Evolutionary conservation across 768 basidiomycete genomes (phyloP).

Genomic region (Serendipita sp.): DNA sequence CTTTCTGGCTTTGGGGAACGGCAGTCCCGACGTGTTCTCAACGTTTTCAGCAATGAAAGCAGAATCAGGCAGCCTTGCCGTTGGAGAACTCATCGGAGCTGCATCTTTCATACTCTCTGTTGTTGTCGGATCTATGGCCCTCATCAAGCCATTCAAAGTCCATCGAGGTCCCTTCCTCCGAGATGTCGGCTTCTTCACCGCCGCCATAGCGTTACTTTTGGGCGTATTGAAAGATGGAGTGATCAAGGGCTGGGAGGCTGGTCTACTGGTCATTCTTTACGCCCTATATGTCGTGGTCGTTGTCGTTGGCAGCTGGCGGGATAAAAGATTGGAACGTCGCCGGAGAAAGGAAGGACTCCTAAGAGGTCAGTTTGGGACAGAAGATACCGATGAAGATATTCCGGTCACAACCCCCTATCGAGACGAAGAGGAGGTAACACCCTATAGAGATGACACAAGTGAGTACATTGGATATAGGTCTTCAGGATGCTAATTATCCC

Average conservation of each 20-base stretch:
- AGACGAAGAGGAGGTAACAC: slow-evolving; percentile 38
- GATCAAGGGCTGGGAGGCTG: slow-evolving; percentile 60
- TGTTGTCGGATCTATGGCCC: slow-evolving; percentile 94
- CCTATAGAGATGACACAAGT: not conserved
- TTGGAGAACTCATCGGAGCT: slow-evolving; percentile 90
- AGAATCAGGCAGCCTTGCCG: slow-evolving; percentile 72
- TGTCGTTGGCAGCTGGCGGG: slow-evolving; percentile 63
- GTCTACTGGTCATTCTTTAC: slow-evolving; percentile 55
- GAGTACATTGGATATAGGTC: not conserved
- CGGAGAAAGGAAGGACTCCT: slow-evolving; percentile 34
- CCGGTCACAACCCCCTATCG: slow-evolving; percentile 35
- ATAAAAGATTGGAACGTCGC: slow-evolving; percentile 34
- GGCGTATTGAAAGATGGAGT: slow-evolving; percentile 60
- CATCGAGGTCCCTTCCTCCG: slow-evolving; percentile 67
- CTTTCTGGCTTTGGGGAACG: slow-evolving; percentile 92
- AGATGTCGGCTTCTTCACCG: slow-evolving; percentile 89
- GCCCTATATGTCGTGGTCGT: slow-evolving; percentile 61
- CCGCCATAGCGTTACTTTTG: slow-evolving; percentile 62
- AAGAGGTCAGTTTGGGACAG: slow-evolving; percentile 43
- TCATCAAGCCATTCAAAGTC: slow-evolving; percentile 89
- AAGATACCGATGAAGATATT: slow-evolving; percentile 24
- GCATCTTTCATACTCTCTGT: slow-evolving; percentile 92
- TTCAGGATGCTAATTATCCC: not conserved
- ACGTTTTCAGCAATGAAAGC: slow-evolving; percentile 87
- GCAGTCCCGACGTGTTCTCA: slow-evolving; percentile 89